Evolutionary conservation across 1,284 basidiomycete species (phyloP).

Genomic region (Naganishia liquefaciens): DNA sequence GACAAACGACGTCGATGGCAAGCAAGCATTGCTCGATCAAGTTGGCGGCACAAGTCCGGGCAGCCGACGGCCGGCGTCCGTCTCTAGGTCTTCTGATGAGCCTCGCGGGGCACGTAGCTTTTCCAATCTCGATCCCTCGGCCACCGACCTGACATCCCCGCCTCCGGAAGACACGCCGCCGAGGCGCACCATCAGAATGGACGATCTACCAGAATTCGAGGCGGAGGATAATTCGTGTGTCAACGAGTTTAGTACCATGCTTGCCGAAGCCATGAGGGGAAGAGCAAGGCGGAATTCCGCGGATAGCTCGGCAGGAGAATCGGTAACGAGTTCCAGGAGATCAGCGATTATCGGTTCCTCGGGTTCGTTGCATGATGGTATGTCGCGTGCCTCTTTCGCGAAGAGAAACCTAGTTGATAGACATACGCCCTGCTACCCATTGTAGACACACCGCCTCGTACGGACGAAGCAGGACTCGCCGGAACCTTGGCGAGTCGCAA

Average conservation of each 20-base stretch:
- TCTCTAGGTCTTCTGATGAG: no score
- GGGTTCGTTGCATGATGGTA: conserved; percentile 16
- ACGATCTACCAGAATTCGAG: not conserved
- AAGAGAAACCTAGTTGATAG: no score
- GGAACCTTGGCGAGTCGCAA: conserved; percentile 3
- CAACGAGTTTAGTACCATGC: conserved; percentile 18
- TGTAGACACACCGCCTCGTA: not conserved
- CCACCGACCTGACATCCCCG: not conserved
- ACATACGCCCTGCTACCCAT: no score
- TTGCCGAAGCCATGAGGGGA: conserved; percentile 8
- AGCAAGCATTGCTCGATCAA: conserved; percentile 5
- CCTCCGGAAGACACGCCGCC: not conserved
- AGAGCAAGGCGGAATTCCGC: not conserved
- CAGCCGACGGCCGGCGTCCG: no score
- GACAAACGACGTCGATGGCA: not conserved
- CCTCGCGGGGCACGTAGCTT: not conserved
- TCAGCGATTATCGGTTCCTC: conserved; percentile 18
- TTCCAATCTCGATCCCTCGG: conserved; percentile 7
- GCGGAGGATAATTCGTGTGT: conserved; percentile 3
- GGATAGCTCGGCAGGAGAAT: not conserved
- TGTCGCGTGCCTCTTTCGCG: not conserved
- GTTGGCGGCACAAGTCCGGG: no score
- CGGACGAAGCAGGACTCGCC: not conserved
- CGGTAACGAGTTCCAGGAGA: not conserved
- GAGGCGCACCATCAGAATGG: no score